Conservation (phyloP, 371 early-diverging fungal species). For the Mortierella sp. region DNA sequence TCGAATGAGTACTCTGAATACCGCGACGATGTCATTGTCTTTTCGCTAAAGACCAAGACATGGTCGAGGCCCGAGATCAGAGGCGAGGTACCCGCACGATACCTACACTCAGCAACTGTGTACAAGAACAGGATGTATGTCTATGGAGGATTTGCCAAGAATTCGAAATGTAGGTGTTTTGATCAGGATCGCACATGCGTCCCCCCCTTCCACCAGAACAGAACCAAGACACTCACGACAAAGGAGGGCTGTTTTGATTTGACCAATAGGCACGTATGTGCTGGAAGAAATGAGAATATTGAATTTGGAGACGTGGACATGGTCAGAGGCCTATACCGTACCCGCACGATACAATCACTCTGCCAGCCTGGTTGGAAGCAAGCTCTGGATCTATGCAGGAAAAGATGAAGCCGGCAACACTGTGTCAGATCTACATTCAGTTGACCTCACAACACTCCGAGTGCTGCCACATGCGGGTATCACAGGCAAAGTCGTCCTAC, state of each 20-base stretch:
- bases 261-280: slow-evolving; percentile 62
- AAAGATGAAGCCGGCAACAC: slow-evolving; percentile 71
- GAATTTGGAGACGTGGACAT: slow-evolving; percentile 66
- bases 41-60: slow-evolving; percentile 64
- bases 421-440: slow-evolving; percentile 66
- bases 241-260: too few species aligned
- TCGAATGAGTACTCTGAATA: slow-evolving; percentile 67
- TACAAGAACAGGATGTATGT: slow-evolving; percentile 71
- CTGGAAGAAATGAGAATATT: slow-evolving; percentile 67
- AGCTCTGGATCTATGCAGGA: slow-evolving; percentile 69
- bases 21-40: slow-evolving; percentile 73
- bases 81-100: slow-evolving; percentile 66
- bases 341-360: slow-evolving; percentile 74
- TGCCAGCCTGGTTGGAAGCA: slow-evolving; percentile 63
- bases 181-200: too few species aligned
- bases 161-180: slow-evolving; percentile 62
- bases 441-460: slow-evolving; percentile 60
- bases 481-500: slow-evolving; percentile 63
- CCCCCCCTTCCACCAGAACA: too few species aligned
- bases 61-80: slow-evolving; percentile 70
- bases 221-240: too few species aligned
- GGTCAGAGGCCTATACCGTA: slow-evolving; percentile 62
- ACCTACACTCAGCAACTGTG: slow-evolving; percentile 70
- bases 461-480: slow-evolving; percentile 51
- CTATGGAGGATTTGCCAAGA: slow-evolving; percentile 74